Conservation (phyloP, 768 basidiomycete species). For the Antrodiella citrinella region DNA sequence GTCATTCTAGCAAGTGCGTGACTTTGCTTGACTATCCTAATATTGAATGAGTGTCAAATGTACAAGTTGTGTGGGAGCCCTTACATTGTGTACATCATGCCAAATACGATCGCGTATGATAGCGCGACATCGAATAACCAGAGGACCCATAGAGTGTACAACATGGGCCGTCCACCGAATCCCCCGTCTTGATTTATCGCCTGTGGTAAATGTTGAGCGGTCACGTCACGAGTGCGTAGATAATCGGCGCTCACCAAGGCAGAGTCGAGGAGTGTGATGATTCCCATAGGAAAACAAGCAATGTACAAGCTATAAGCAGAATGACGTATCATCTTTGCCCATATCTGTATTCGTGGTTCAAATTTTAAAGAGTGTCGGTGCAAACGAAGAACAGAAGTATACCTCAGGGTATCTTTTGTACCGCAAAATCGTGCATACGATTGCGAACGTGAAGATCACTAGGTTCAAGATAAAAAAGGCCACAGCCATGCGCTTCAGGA, state of each 20-base stretch:
- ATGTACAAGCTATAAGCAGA: slow-evolving; percentile 44
- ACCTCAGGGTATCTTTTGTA: slow-evolving; percentile 27
- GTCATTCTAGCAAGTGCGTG: slow-evolving; percentile 34
- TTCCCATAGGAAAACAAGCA: slow-evolving; percentile 49
- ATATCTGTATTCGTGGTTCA: slow-evolving; percentile 18
- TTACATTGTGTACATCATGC: slow-evolving; percentile 43
- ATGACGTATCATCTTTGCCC: slow-evolving; percentile 39
- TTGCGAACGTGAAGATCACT: slow-evolving; percentile 28
- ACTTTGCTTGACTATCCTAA: slow-evolving; percentile 37
- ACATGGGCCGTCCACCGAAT: slow-evolving; percentile 28
- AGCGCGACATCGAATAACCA: slow-evolving; percentile 43
- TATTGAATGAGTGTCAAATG: background rate
- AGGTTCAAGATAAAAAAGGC: slow-evolving; percentile 34
- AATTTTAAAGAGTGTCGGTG: background rate
- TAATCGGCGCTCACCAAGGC: slow-evolving; percentile 23
- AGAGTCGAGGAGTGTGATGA: slow-evolving; percentile 42
- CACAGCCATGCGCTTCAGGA: slow-evolving; percentile 28
- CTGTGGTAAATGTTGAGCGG: slow-evolving; percentile 10
- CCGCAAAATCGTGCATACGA: slow-evolving; percentile 22
- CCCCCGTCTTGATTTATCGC: slow-evolving; percentile 28
- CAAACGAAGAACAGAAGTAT: slow-evolving; percentile 6
- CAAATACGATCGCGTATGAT: slow-evolving; percentile 37
- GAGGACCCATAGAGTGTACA: slow-evolving; percentile 37
- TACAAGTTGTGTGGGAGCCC: background rate
- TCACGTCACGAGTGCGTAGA: background rate